Conservation (phyloP, 2,329 filamentous ascomycete genomes). For the Trematosphaeria pertusa region DNA sequence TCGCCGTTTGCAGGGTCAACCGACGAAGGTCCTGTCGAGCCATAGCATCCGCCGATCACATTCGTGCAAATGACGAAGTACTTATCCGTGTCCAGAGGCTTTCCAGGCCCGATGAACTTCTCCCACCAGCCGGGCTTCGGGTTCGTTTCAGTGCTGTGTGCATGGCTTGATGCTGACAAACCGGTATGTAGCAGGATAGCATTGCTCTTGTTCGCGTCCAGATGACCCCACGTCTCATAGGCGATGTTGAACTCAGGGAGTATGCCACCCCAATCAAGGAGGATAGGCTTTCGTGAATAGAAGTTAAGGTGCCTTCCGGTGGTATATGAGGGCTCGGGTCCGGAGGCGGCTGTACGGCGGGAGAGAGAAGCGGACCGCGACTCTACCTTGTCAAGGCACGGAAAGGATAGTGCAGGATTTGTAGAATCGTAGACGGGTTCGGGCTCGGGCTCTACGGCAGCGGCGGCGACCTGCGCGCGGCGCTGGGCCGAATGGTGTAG, state of each 20-base stretch:
- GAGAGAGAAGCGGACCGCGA: conserved; percentile 70
- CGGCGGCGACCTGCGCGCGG: conserved; percentile 32
- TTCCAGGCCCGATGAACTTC: conserved; percentile 90
- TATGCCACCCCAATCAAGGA: conserved; percentile 95
- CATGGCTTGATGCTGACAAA: conserved; percentile 95
- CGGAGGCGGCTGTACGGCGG: conserved; percentile 70
- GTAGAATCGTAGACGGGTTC: conserved; percentile 37
- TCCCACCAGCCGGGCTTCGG: conserved; percentile 97
- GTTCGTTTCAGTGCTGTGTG: conserved; percentile 87
- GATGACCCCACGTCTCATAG: conserved; percentile 88
- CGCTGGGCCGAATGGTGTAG: conserved; percentile 39
- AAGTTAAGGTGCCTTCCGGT: conserved; percentile 83
- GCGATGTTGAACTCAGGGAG: conserved; percentile 87
- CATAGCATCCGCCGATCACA: conserved; percentile 93
- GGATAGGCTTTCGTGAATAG: conserved; percentile 74
- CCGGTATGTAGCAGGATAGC: conserved; percentile 93
- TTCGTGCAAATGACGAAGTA: conserved; percentile 97
- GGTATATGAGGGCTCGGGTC: conserved; percentile 94
- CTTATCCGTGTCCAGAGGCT: conserved; percentile 85
- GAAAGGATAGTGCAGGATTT: conserved; percentile 51
- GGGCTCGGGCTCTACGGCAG: conserved; percentile 23
- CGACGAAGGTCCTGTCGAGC: conserved; percentile 88
- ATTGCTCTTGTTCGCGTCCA: conserved; percentile 84
- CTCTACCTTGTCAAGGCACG: conserved; percentile 52
- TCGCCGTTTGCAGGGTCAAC: conserved; percentile 88